Evolutionary conservation across 495 filamentous ascomycete genomes (phyloP), one percentile per base, ranked within the genome.

Genomic region (Xylaria nigripes): DNA sequence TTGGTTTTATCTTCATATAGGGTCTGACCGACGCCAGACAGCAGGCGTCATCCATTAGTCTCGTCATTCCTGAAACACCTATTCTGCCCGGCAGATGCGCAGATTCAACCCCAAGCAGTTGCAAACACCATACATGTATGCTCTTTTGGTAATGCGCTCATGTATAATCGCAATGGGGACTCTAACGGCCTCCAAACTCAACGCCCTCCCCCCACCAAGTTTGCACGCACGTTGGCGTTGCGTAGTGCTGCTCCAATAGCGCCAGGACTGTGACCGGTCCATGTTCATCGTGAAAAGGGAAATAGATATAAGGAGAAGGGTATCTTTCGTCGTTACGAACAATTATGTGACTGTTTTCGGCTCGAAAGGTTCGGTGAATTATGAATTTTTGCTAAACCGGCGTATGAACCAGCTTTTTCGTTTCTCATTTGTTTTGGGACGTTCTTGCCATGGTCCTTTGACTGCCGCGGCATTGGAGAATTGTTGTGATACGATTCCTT

Each of bases 381-480:
- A 75, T 25, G 70, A 76, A 6, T 73, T 64, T 68, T 84, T 91
- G 77, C 84, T 92, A 66, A 95, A 93, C 16, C 85, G 76, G 48
- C 80, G 81, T 65, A 86, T 82, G 52, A 96, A 84, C 90, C 90
- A 95, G 63, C 88, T 89, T 76, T 88, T 90, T 53, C 85, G 76
- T 75, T 95, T 95, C 55, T 90, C 83, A 24, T 57, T 73, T 50
- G 65, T 58, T 44, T 72, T 59, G 25, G 74, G 66, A 50, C 64
- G 68, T 41, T 63, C 65, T 61, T 67, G 69, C 21, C 57, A 54
- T 10, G 53, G 55, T 29, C 38, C 65, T 57, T 43, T 68, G 59
- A 23, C 60, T 49, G 13, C 57, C 15, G 44, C 36, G 19, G 60
- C 21, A 47, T 60, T 60, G 12, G 64, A 60, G 10, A 69, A 58